A percentile compares a stretch with the other conserved stretches of the same genome.
Evolutionary conservation across 371 early-diverging fungal species (phyloP).

Genomic region (Rhizopus sp.): DNA sequence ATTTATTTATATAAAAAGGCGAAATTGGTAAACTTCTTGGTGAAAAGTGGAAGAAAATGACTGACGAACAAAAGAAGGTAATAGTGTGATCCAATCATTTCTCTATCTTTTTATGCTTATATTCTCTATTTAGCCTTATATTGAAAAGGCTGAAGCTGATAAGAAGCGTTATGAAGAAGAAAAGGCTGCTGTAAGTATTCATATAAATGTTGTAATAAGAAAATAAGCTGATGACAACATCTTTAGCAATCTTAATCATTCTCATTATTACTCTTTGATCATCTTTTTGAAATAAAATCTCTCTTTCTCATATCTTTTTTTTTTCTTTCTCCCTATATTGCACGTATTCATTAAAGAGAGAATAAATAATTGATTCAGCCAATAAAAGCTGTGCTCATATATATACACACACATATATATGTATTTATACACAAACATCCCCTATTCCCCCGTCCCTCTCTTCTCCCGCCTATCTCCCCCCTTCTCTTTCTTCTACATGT

Average conservation of each 20-base stretch:
- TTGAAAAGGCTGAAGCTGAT: slow-evolving; percentile 58
- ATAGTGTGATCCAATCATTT: slow-evolving; percentile 10
- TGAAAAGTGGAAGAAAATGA: slow-evolving; percentile 73
- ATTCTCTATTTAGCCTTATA: slow-evolving; percentile 44
- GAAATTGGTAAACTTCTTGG: slow-evolving; percentile 81
- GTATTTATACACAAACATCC: too few relatives aligned
- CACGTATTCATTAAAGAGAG: too few relatives aligned
- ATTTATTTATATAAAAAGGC: slow-evolving; percentile 33
- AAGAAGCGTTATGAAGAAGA: slow-evolving; percentile 78
- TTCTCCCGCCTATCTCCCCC: too few relatives aligned
- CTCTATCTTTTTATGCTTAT: background rate
- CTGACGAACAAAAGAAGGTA: slow-evolving; percentile 65
- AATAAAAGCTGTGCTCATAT: too few relatives aligned
- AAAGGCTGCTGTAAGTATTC: slow-evolving; percentile 43
- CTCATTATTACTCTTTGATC: too few relatives aligned
- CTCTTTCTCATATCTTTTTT: too few relatives aligned
- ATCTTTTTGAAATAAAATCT: too few relatives aligned
- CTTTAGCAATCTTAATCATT: background rate
- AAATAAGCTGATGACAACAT: background rate
- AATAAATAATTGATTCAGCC: too few relatives aligned
- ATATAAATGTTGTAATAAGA: background rate
- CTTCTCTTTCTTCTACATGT: too few relatives aligned
- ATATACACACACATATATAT: too few relatives aligned
- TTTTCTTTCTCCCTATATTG: too few relatives aligned
- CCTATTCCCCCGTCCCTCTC: too few relatives aligned